These are phyloP conservation scores for Acanthamoeba royreba DNA, from an alignment of 208 protist species.

Conservation along the genomic window DNA sequence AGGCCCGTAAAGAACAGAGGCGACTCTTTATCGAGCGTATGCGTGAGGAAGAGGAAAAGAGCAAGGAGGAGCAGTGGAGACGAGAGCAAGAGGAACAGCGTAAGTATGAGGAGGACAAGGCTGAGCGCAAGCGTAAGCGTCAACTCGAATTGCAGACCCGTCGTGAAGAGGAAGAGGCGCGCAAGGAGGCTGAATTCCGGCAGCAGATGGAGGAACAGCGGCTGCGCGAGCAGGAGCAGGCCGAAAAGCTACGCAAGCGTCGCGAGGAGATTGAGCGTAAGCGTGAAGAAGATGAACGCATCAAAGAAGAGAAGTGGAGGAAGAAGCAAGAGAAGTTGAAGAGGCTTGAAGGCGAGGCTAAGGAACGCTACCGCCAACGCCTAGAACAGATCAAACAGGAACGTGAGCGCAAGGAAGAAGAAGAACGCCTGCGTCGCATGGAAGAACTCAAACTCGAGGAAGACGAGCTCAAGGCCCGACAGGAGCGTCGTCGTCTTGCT, in stretches of 20 bases:
- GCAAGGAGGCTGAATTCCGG: not conserved
- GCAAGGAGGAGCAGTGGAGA: not conserved
- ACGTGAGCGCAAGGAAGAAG: constrained; percentile 6
- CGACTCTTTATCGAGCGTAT: not conserved
- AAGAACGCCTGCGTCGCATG: not conserved
- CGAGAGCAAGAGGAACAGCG: constrained; percentile 14
- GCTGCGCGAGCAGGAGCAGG: not conserved
- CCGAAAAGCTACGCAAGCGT: not conserved
- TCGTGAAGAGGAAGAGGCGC: constrained; percentile 36
- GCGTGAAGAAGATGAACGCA: constrained; percentile 17
- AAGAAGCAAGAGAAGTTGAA: constrained; percentile 42
- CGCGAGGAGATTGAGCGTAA: constrained; percentile 30
- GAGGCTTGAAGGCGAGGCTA: constrained; percentile 34
- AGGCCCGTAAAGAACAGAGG: not conserved
- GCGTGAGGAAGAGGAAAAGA: not conserved
- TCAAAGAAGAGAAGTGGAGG: constrained; percentile 24
- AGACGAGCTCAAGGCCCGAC: not conserved
- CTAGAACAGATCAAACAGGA: not conserved
- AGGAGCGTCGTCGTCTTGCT: not conserved
- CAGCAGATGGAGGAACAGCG: not conserved
- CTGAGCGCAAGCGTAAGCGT: not conserved
- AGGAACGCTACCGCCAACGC: not conserved
- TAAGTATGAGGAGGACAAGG: not conserved
- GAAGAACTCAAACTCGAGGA: not conserved
- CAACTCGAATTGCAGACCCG: not conserved